These are phyloP conservation scores for Globisporangium carolinianum DNA, from an alignment of 352 stramenopile genomes.

Conservation along the genomic window DNA sequence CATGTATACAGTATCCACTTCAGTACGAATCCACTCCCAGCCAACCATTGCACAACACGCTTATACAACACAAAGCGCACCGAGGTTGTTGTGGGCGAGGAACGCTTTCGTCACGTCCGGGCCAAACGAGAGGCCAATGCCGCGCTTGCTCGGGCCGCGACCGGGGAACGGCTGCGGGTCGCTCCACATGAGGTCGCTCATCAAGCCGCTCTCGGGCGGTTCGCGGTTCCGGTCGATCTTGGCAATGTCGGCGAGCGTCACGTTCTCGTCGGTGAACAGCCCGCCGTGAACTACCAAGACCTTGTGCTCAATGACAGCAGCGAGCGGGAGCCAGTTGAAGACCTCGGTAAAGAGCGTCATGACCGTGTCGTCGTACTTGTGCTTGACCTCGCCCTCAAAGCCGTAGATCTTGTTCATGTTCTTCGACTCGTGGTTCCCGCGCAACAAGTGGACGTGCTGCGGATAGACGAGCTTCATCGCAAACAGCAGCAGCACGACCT, in stretches of 20 bases:
- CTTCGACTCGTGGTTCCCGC: constrained; percentile 98
- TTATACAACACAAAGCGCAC: constrained; percentile 20
- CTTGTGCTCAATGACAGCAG: constrained; percentile 90
- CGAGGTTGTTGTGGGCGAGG: constrained; percentile 93
- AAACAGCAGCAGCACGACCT: constrained; percentile 98
- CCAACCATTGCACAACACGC: background rate
- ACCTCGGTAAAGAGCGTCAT: constrained; percentile 99
- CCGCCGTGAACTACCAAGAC: constrained; percentile 98
- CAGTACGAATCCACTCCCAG: background rate
- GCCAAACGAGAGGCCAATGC: constrained; percentile 97
- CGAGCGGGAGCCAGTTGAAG: constrained; percentile 96
- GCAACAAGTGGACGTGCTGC: constrained; percentile 89
- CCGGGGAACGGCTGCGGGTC: constrained; percentile 97
- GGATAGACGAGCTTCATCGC: constrained; percentile 95
- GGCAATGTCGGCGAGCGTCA: constrained; percentile 92
- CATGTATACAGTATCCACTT: too few relatives aligned
- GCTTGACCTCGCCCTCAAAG: constrained; percentile 98
- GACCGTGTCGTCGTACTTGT: constrained; percentile 99
- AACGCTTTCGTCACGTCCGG: constrained; percentile 97
- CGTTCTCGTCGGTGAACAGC: constrained; percentile 91
- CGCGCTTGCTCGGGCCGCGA: constrained; percentile 92
- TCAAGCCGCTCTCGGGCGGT: constrained; percentile 89
- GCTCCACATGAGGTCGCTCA: constrained; percentile 91
- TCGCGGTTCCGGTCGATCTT: constrained; percentile 95
- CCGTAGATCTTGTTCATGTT: constrained; percentile 99